phyloP scores from a whole-genome alignment of 768 basidiomycete genomes.

The Lentinula sp. region DNA sequence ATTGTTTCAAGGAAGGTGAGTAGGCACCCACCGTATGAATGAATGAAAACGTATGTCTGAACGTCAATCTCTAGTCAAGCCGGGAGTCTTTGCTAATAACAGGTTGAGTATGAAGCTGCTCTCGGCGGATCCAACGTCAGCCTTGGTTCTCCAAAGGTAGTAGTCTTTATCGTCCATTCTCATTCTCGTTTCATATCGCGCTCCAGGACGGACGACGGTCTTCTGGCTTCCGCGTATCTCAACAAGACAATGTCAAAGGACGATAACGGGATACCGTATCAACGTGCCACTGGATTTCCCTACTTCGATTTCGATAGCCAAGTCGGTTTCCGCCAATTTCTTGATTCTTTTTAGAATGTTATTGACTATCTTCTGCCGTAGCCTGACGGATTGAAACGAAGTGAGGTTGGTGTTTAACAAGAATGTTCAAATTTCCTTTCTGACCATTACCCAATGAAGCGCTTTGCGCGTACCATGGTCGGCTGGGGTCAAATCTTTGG shows the following conservation, averaged over 20 bases:
- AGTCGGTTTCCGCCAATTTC: conserved; percentile 3
- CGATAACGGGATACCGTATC: conserved; percentile 9
- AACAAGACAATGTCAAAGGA: conserved; percentile 21
- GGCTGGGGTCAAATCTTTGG: conserved; percentile 22
- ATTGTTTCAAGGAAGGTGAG: conserved; percentile 34
- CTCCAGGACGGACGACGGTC: conserved; percentile 13
- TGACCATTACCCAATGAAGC: conserved; percentile 5
- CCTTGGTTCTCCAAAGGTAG: conserved; percentile 18
- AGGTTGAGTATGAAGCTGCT: conserved; percentile 28
- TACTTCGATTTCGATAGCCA: conserved; percentile 11
- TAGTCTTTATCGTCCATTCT: background rate
- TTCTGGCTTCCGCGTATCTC: conserved; percentile 19
- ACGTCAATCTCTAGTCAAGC: conserved; percentile 18
- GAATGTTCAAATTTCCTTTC: background rate
- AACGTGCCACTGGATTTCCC: conserved; percentile 11
- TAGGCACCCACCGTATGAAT: background rate
- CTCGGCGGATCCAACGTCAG: conserved; percentile 23
- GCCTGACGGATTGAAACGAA: conserved; percentile 11
- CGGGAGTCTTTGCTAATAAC: conserved; percentile 35
- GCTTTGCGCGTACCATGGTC: conserved; percentile 24
- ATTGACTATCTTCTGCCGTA: background rate
- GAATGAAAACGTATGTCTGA: background rate
- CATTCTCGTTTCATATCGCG: background rate
- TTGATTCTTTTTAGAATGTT: background rate
- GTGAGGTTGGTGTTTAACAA: conserved; percentile 5